These are phyloP conservation scores for Ulmus americana DNA, from an alignment of 331 rosid species.

Conservation along the genomic window DNA sequence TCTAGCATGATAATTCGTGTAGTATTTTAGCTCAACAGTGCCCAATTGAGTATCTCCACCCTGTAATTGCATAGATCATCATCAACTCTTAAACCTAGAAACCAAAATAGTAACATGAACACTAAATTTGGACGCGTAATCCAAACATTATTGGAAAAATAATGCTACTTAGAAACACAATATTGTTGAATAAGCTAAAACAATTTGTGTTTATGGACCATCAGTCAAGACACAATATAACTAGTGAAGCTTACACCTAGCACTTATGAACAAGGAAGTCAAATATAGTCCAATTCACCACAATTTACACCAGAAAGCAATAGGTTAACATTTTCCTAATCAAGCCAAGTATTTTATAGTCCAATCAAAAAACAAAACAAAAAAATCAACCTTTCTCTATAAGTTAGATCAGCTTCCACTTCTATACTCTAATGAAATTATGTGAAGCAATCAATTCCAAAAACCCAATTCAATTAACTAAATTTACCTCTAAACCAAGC, in stretches of 20 bases:
- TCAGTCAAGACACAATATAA: no score
- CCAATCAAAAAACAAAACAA: no score
- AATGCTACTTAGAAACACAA: not conserved
- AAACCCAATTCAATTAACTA: not conserved
- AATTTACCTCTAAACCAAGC: constrained; percentile 50
- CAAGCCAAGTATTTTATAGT: no score
- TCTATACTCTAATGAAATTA: not conserved
- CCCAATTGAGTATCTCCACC: constrained; percentile 30
- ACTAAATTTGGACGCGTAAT: not conserved
- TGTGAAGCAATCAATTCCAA: not conserved
- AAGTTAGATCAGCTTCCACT: no score
- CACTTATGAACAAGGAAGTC: no score
- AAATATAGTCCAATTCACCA: no score
- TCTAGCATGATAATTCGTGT: not conserved
- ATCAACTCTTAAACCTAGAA: not conserved
- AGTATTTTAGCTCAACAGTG: constrained; percentile 16
- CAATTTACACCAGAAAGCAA: no score
- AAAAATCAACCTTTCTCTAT: no score
- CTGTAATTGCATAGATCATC: constrained; percentile 14
- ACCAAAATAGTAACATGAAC: not conserved
- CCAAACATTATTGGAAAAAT: not conserved
- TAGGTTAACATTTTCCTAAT: no score
- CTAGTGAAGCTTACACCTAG: no score
- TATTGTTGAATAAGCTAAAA: not conserved
- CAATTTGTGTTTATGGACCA: not conserved